Evolutionary conservation across 768 basidiomycete species (phyloP).

Genomic region (Pleurotus tuber-regium): DNA sequence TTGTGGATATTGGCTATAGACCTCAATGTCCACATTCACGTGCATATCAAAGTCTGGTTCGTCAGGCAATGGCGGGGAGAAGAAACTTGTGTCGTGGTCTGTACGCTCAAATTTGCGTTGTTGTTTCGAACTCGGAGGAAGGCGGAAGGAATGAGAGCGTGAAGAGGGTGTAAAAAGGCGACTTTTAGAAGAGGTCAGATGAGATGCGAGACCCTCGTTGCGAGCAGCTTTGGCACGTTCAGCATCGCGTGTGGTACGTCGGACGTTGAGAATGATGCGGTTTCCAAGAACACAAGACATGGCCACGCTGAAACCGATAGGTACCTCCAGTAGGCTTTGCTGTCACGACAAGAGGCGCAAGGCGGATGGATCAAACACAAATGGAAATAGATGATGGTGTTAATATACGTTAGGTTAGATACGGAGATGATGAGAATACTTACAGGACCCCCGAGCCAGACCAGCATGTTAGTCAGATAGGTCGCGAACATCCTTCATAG

Average conservation of each 20-base stretch:
- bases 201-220: background rate
- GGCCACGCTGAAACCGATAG: constrained; percentile 56
- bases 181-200: constrained; percentile 1
- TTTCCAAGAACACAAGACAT: constrained; percentile 59
- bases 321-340: constrained; percentile 45
- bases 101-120: background rate
- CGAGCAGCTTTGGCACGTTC: constrained; percentile 11
- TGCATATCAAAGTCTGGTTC: constrained; percentile 9
- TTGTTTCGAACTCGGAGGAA: constrained; percentile 5
- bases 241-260: constrained; percentile 33
- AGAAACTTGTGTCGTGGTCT: constrained; percentile 4
- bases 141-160: background rate
- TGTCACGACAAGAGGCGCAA: constrained; percentile 15
- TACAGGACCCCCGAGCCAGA: constrained; percentile 37
- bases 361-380: background rate
- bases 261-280: constrained; percentile 55
- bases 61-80: constrained; percentile 8
- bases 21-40: constrained; percentile 4
- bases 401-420: background rate
- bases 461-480: constrained; percentile 48
- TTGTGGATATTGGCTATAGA: background rate
- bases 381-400: constrained; percentile 1
- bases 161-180: constrained; percentile 3
- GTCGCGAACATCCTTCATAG: constrained; percentile 44
- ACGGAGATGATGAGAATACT: constrained; percentile 14